These are phyloP conservation scores for Gossypium trilobum DNA, from an alignment of 441 rosid genomes.

Conservation along the genomic window DNA sequence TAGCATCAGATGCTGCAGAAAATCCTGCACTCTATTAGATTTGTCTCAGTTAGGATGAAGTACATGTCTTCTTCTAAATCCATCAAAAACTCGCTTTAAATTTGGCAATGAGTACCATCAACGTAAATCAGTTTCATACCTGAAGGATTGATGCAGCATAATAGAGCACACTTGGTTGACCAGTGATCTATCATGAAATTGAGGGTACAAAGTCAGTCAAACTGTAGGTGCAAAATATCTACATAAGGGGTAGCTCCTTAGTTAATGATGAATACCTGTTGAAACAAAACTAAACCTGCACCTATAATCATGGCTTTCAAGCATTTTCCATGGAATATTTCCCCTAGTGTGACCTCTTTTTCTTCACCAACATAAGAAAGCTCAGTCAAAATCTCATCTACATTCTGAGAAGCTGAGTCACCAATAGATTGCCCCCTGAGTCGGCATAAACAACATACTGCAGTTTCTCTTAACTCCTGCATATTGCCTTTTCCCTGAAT, in stretches of 20 bases:
- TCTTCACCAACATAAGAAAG: slow-evolving; percentile 60
- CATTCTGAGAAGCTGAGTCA: slow-evolving; percentile 59
- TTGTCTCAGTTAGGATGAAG: slow-evolving; percentile 21
- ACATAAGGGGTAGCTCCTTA: slow-evolving; percentile 13
- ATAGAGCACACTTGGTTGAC: slow-evolving; percentile 97
- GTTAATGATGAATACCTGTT: slow-evolving; percentile 51
- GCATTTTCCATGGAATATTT: slow-evolving; percentile 75
- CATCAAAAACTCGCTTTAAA: neutral
- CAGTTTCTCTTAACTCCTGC: slow-evolving; percentile 56
- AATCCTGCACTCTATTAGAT: slow-evolving; percentile 83
- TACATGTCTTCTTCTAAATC: slow-evolving; percentile 11
- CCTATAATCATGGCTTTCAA: slow-evolving; percentile 83
- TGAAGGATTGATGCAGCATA: slow-evolving; percentile 85
- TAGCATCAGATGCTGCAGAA: slow-evolving; percentile 90
- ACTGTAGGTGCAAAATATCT: slow-evolving; percentile 3
- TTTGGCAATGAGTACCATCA: neutral
- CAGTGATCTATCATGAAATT: slow-evolving; percentile 67
- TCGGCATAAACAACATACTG: slow-evolving; percentile 47
- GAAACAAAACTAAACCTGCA: slow-evolving; percentile 83
- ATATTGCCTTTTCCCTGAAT: slow-evolving; percentile 65
- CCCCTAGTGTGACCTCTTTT: slow-evolving; percentile 48
- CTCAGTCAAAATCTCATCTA: slow-evolving; percentile 71
- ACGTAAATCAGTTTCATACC: slow-evolving; percentile 34
- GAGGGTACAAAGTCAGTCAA: slow-evolving; percentile 13
- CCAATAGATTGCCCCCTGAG: slow-evolving; percentile 67